A percentile compares a stretch with the other conserved stretches of the same genome.
These are phyloP conservation scores for Primulina huaijiensis DNA, from an alignment of 257 asterid species.

Conservation along the genomic window DNA sequence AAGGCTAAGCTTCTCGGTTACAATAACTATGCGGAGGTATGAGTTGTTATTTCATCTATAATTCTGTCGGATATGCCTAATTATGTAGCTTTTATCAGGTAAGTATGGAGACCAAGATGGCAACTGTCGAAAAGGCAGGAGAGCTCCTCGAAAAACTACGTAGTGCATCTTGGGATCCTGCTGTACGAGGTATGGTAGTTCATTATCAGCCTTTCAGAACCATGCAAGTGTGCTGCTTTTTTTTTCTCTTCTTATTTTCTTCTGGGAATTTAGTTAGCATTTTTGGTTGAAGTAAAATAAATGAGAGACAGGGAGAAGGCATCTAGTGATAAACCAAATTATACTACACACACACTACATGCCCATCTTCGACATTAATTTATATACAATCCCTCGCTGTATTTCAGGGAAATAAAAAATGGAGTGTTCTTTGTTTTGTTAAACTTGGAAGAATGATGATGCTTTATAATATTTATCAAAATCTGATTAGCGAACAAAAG, in stretches of 20 bases:
- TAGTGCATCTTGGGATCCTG: conserved; percentile 24
- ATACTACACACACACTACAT: neutral
- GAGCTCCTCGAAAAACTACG: neutral
- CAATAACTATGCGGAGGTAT: conserved; percentile 90
- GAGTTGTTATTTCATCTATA: conserved; percentile 15
- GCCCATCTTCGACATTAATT: conserved; percentile 9
- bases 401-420: conserved; percentile 4
- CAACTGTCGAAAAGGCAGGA: neutral
- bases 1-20: conserved; percentile 97
- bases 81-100: conserved; percentile 49
- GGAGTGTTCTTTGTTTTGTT: neutral
- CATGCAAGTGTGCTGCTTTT: neutral
- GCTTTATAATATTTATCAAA: conserved; percentile 4
- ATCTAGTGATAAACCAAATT: neutral
- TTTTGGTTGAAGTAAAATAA: conserved; percentile 1
- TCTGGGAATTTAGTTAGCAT: conserved; percentile 5
- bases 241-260: neutral
- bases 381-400: conserved; percentile 2
- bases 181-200: conserved; percentile 32
- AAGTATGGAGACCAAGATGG: conserved; percentile 56
- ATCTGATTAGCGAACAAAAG: neutral
- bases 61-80: conserved; percentile 23
- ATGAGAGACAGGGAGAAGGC: neutral
- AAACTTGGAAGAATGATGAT: neutral
- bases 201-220: conserved; percentile 10